phyloP scores from a whole-genome alignment of 2,329 filamentous ascomycete species.

The Didymella lethalis region DNA sequence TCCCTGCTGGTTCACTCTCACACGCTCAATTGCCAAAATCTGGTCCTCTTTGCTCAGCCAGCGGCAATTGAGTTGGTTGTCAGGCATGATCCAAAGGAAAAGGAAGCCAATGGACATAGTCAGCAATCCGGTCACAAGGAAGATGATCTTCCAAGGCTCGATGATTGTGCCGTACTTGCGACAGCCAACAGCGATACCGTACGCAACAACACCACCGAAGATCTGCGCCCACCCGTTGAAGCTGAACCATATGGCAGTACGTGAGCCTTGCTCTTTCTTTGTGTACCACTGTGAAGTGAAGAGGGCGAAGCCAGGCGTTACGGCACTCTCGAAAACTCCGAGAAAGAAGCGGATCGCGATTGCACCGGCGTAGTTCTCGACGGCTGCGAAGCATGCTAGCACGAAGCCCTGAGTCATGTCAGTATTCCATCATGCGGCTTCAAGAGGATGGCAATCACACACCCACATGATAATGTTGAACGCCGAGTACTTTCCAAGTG shows the following conservation, averaged over 20 bases:
- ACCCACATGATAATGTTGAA: constrained; percentile 29
- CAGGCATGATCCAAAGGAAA: constrained; percentile 60
- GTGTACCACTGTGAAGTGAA: constrained; percentile 78
- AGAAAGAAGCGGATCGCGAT: constrained; percentile 73
- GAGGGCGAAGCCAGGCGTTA: constrained; percentile 73
- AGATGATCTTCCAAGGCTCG: constrained; percentile 70
- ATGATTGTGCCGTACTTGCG: constrained; percentile 64
- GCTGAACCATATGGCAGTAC: constrained; percentile 72
- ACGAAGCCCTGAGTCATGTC: constrained; percentile 58
- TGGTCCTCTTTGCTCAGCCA: constrained; percentile 73
- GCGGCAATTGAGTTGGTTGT: constrained; percentile 67
- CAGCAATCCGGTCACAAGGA: constrained; percentile 56
- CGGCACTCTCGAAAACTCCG: constrained; percentile 72
- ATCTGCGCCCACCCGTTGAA: constrained; percentile 72
- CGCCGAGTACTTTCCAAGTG: constrained; percentile 68
- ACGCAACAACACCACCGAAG: constrained; percentile 68
- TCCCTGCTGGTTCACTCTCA: constrained; percentile 78
- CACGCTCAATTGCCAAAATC: constrained; percentile 72
- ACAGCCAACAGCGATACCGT: constrained; percentile 67
- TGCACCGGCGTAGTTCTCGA: constrained; percentile 66
- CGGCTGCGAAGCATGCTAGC: constrained; percentile 69
- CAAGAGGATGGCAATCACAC: neutral
- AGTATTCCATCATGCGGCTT: neutral
- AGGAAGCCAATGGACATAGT: constrained; percentile 53
- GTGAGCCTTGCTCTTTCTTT: constrained; percentile 69